Base-by-base conservation (phyloP, 179 eudicot genomes). In the Corrigiola litoralis region DNA sequence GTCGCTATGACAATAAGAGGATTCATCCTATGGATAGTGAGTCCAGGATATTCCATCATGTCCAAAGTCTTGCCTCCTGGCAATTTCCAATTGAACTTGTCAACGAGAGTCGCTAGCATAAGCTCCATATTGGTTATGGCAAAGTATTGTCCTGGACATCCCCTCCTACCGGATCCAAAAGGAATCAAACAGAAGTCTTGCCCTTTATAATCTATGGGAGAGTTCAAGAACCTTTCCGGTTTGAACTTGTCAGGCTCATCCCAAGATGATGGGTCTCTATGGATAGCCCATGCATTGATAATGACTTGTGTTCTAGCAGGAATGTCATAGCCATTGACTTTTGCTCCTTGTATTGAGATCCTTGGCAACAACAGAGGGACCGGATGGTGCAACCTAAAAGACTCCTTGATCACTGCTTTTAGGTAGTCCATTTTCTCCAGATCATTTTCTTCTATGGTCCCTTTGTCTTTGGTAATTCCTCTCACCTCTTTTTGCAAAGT, bases 81-180 rank as follows among this genome's bases (percentile, higher is more conserved):
- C 69, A 79, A 56, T 46, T n/a, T 56, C 83, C 75, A 82, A 52
- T 82, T 58, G 23, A 72, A 75, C 60, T 70, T 68, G 28, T 77
- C 46, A 42, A 80, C 21, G 2, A 78, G 69, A 60, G 70, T 72
- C 45, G 80, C 77, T 49, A 70, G 13, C 28, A 59, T 59, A 25
- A 73, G 63, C 65, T 70, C 84, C 16, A 61, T 53, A 4, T 48
- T 61, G 1, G 63, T 63, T 17, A 64, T 58, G 1, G 78, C 84
- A 50, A 82, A 84, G 0, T 69, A 14, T 21, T 65, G 74, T 25
- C 83, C 86, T 0, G 86, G 84, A 21, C 84, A 84, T 0, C 72
- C 78, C 52, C 89, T 80, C 42, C 87, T 55, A 2, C 86, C 87
- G 0, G 83, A 80, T 5, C 89, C 85, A 52, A 84, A 84, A 0